Base-by-base conservation (phyloP, 371 early-diverging fungal genomes). In the Cokeromyces recurvatus region DNA sequence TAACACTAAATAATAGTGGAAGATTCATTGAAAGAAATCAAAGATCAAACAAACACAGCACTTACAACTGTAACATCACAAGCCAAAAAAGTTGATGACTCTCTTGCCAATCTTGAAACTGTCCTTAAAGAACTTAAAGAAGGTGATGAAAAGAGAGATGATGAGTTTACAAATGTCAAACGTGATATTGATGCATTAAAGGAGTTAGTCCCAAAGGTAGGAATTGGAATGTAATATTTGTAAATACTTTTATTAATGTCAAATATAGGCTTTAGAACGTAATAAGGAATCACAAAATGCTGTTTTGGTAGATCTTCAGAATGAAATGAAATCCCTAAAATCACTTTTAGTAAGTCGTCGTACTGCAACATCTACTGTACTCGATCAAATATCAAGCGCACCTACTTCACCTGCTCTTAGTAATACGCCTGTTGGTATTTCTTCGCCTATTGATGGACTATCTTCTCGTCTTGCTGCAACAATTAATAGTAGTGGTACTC, bases 301-400 rank as follows among this genome's bases (percentile, higher is more conserved):
- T 15, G 77, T 88, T 10, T 56, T 91, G 59, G 62, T 71, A n/a
- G 94, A 95, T 32, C 74, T 97, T 16, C 95, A 97, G 68, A 76
- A 78, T 16, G 97, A 97, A 64, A 80, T 97, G 68, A 92, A 92
- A 59, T 89, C 90, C 11, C 78, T 96, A 37, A 91, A 94, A 59
- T 86, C 85, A 48, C 74, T 96, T 46, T 59, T 96, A 40, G 59
- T 90, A 46, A 94, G 84, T 56, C 83, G 91, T 27, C 85, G 90
- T 32, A 5, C 29, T 27, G 52, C 66, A 38, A 32, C 48, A 24
- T 41, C 63, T 7, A 55, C 47, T 17, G 38, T 53, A 19, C 32
- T 59, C 41, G 72, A 72, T 19, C 59, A 53, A 37, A 59, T 39
- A 27, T 58, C 72, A 34, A 34, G 35, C 35, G 35, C 35, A 11